Percentiles rank a stretch among this genome's conserved stretches.
These are phyloP conservation scores for Rhizopogon roseolus DNA, from an alignment of 768 basidiomycete genomes.

Conservation along the genomic window DNA sequence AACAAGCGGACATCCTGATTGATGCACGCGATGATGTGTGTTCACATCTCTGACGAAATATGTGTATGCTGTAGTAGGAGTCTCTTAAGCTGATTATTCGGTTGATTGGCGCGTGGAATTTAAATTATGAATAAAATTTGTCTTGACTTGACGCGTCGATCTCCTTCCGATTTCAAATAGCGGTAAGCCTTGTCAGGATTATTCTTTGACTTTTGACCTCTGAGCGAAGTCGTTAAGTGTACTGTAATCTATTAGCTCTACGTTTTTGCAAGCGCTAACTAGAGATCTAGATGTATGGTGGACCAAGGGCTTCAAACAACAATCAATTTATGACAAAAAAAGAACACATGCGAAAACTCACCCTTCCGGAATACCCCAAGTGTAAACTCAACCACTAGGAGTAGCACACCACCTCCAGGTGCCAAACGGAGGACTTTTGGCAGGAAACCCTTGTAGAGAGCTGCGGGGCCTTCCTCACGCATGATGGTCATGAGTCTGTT, in stretches of 20 bases:
- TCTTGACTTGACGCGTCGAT: too few relatives aligned
- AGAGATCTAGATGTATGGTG: conserved; percentile 23
- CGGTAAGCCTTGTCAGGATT: too few relatives aligned
- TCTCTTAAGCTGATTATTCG: too few relatives aligned
- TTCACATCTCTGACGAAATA: too few relatives aligned
- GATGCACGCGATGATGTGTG: background rate
- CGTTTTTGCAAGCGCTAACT: background rate
- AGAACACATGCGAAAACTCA: conserved; percentile 23
- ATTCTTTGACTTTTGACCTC: too few relatives aligned
- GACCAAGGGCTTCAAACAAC: conserved; percentile 20
- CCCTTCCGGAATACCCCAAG: conserved; percentile 72
- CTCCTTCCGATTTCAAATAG: too few relatives aligned
- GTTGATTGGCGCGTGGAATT: too few relatives aligned
- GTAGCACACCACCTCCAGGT: conserved; percentile 90
- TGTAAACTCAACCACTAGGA: conserved; percentile 91
- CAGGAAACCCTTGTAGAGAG: conserved; percentile 92
- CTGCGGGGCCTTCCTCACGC: conserved; percentile 80
- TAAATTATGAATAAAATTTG: too few relatives aligned
- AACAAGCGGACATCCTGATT: conserved; percentile 1
- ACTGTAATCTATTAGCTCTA: background rate
- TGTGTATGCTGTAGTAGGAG: too few relatives aligned
- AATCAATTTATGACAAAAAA: background rate
- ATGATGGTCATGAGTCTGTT: conserved; percentile 64
- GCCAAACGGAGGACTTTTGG: conserved; percentile 95
- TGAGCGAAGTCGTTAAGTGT: too few relatives aligned